These are phyloP conservation scores for Lactarius tabidus DNA, from an alignment of 768 basidiomycete genomes.

Conservation along the genomic window DNA sequence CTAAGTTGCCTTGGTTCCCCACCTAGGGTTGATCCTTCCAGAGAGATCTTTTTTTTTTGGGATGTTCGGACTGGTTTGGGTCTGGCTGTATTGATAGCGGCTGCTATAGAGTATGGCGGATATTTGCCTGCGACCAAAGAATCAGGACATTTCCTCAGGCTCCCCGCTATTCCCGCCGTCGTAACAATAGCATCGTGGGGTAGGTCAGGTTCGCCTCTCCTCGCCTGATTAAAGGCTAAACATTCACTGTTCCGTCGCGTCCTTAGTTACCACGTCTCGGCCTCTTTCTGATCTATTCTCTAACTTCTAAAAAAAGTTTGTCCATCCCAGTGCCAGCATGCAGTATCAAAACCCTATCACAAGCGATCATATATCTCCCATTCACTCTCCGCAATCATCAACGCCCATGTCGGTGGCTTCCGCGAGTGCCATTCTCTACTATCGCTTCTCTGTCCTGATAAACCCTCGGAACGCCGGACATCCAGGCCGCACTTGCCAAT, in stretches of 20 bases:
- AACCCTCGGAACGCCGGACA: background rate
- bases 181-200: slow-evolving; percentile 1
- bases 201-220: background rate
- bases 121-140: background rate
- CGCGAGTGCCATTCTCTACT: background rate
- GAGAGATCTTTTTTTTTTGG: background rate
- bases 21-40: background rate
- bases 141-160: background rate
- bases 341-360: background rate
- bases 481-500: background rate
- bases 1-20: background rate
- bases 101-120: background rate
- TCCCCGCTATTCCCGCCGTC: background rate
- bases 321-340: background rate
- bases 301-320: background rate
- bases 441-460: background rate
- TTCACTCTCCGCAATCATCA: background rate
- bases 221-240: background rate
- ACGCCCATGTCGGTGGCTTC: background rate
- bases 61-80: background rate
- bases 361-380: background rate
- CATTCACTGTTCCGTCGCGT: background rate
- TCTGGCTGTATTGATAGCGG: background rate
- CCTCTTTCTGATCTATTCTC: background rate
- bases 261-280: background rate